Evolutionary conservation across 768 basidiomycete genomes (phyloP), one percentile per base, ranked within the genome.

Genomic region (Hydnum rufescens): DNA sequence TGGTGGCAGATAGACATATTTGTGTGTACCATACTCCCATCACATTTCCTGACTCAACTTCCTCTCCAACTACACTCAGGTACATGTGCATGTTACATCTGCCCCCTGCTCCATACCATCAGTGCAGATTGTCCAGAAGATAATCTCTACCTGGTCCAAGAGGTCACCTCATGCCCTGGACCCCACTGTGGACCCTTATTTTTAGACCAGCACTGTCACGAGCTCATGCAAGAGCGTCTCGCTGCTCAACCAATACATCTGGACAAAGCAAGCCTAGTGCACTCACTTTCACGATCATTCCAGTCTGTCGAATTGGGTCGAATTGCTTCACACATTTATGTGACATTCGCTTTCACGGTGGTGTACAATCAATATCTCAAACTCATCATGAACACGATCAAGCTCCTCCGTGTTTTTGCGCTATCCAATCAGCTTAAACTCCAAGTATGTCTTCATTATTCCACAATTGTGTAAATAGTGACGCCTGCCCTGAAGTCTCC

Each of bases 381-480:
- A 44, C 76, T 85, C 2, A 80, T 79, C 2, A 89, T 96, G 84
- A 76, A 79, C 31, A 77, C 72, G 47, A 66, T 99, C 60, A 93
- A 99, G 64, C 67, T 99, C 4, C 95, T 95, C 75, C 72, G 90
- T 30, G 88, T 96, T 1, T 99, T 97, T 60, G 90, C 92, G 0
- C 71, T 96, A 3, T 88, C 84, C 3, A 89, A 95, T 58, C 90
- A 96, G 67, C 96, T 97, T 70, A 93, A n/a, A n/a, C n/a, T n/a
- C n/a, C n/a, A 75, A 82, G 46, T n/a, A n/a, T n/a, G n/a, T n/a
- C n/a, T n/a, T n/a, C n/a, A n/a, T n/a, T n/a, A n/a, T n/a, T n/a
- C n/a, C n/a, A n/a, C n/a, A n/a, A n/a, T n/a, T n/a, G n/a, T n/a
- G n/a, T n/a, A n/a, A n/a, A n/a, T n/a, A n/a, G n/a, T n/a, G n/a